Base-by-base conservation (phyloP, 768 basidiomycete genomes). In the Leucocoprinus sp. region DNA sequence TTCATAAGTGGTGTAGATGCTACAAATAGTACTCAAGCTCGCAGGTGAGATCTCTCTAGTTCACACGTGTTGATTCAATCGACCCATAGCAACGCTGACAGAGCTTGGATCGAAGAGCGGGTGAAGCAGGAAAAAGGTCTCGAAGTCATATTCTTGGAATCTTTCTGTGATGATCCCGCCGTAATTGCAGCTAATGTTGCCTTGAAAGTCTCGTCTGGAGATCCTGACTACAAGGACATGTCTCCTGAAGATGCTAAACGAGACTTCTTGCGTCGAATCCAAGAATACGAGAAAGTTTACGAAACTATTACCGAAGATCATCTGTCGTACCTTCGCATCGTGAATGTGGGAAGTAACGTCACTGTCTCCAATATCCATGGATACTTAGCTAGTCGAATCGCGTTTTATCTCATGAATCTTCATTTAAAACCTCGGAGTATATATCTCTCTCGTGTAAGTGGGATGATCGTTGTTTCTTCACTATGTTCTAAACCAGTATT, bases 351-450 rank as follows among this genome's bases (percentile, higher is more conserved):
- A 7, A 81, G 78, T 51, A 83, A 89, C 61, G 93, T 93, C 43
- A 88, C 80, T 0, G 74, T 92, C 38, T 82, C 78, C 42, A 73
- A 83, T 52, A 97, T 99, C 43, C 80, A 93, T 57, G 93, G 93
- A 11, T 99, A 99, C 58, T 66, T 99, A 49, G 91, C 93, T 58
- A 92, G 90, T 72, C 84, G 96, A 27, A 92, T 99, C 53, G 95
- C 92, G 15, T 99, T 95, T 67, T 99, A 93, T 64, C 72, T 99
- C 44, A 98, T 97, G 93, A 97, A 97, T 62, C 63, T 98, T 55
- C 96, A 99, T 64, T 69, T 99, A 54, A 96, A 96, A 56, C 95
- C 96, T 5, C 75, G 96, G 48, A 91, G 84, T 60, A 98, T 99
- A 50, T 99, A 92, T 65, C 77, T 99, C 50, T 97, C 96, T 4